These are phyloP conservation scores for Elasticomyces elasticus DNA, from an alignment of 495 filamentous ascomycete species.

Conservation along the genomic window DNA sequence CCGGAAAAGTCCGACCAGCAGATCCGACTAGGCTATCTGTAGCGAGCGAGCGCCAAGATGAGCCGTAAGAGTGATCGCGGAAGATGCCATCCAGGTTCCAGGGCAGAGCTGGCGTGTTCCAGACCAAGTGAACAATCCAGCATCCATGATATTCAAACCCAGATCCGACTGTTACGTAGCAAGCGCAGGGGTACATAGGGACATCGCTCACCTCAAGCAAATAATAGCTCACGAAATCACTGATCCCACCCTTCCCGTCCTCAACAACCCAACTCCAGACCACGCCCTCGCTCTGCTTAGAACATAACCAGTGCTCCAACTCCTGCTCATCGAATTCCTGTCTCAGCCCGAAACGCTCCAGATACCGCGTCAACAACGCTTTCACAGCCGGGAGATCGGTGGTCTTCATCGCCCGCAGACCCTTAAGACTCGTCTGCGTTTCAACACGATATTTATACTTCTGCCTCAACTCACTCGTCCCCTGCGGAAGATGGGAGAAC, in stretches of 20 bases:
- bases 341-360: slow-evolving; percentile 70
- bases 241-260: slow-evolving; percentile 68
- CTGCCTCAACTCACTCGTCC: slow-evolving; percentile 73
- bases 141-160: no score
- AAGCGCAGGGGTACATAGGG: no score
- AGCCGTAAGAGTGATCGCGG: no score
- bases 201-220: slow-evolving; percentile 49
- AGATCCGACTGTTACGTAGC: no score
- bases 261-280: slow-evolving; percentile 91
- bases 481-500: slow-evolving; percentile 71
- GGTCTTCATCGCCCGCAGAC: slow-evolving; percentile 68
- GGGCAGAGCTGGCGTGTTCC: no score
- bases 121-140: no score
- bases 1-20: no score
- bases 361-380: slow-evolving; percentile 64
- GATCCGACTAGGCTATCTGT: no score
- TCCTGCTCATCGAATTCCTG: slow-evolving; percentile 72
- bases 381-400: slow-evolving; percentile 73
- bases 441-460: slow-evolving; percentile 72
- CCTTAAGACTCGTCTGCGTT: slow-evolving; percentile 52
- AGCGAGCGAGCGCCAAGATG: no score
- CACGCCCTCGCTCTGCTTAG: slow-evolving; percentile 57
- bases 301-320: slow-evolving; percentile 71
- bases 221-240: slow-evolving; percentile 96
- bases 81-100: no score